phyloP scores from a whole-genome alignment of 768 basidiomycete genomes.

The Collybia nuda region DNA sequence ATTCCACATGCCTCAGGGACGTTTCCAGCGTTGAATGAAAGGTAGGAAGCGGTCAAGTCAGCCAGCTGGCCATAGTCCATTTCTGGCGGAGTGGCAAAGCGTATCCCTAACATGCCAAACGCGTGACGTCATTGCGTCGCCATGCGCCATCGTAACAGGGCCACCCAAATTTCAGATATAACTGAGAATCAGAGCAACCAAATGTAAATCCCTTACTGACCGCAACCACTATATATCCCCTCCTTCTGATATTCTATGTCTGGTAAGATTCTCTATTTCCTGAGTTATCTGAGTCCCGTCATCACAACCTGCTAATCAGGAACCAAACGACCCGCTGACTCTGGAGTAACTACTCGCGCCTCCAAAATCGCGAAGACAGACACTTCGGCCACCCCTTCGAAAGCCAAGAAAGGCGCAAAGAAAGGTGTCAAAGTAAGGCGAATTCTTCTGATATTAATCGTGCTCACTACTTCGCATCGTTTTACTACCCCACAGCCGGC shows the following conservation, averaged over 20 bases:
- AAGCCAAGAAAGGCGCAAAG: constrained; percentile 34
- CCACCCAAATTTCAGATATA: constrained; percentile 7
- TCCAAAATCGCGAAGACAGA: constrained; percentile 53
- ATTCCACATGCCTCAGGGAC: too few relatives aligned
- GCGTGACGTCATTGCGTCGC: constrained; percentile 20
- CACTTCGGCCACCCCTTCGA: constrained; percentile 23
- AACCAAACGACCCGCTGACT: constrained; percentile 45
- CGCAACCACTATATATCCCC: constrained; percentile 1
- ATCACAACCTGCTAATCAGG: constrained; percentile 12
- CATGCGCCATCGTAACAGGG: background rate
- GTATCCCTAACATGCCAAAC: constrained; percentile 1
- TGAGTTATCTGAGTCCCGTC: background rate
- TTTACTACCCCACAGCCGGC: constrained; percentile 32
- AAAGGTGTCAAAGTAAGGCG: constrained; percentile 46
- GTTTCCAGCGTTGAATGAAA: too few relatives aligned
- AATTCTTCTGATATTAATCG: constrained; percentile 2
- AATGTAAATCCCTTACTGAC: background rate
- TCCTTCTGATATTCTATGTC: constrained; percentile 6
- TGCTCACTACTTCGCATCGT: constrained; percentile 1
- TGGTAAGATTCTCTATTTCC: constrained; percentile 3
- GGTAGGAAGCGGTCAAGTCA: too few relatives aligned
- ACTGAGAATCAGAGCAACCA: background rate
- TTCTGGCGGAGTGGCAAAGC: background rate
- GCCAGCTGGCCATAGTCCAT: too few relatives aligned
- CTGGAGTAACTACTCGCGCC: constrained; percentile 37